Base-by-base conservation (phyloP, 305 asterid genomes). In the Fraxinus ornus region DNA sequence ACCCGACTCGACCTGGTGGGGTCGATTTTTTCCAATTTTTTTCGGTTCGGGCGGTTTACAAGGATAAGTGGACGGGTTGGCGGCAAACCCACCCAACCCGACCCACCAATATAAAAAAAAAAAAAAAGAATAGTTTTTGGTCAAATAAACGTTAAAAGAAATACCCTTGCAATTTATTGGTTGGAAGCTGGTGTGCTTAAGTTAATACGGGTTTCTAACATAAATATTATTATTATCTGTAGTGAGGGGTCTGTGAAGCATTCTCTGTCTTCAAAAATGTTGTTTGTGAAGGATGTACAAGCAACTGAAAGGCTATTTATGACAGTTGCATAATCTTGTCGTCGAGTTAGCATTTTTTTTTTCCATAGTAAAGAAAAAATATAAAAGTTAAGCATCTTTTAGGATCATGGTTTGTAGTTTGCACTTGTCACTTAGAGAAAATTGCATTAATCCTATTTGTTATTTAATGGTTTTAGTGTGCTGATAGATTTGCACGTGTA, bases 371-470 rank as follows among this genome's bases (percentile, higher is more conserved):
- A 15, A 70, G 8, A 15, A 28, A 62, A 3, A 9, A 70, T 26
- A 28, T 28, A 30, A 30, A 70, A 70, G 10, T 6, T 71, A 30
- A 71, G 44, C 24, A 71, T 71, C 76, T 71, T 30, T 8, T 71
- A 15, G 76, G 24, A 71, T 35, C 76, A 49, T 64, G 84, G 22
- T 70, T 70, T 70, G 79, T 49, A 72, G 37, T 81, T 72, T 36
- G 57, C 57, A 33, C 7, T 52, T 55, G 0, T 5, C 24, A 5
- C 19, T 71, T 39, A 49, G 75, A 30, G 62, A 78, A 74, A 39
- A 13, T 24, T 80, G 41, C 62, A 22, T 70, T 1, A 47, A 37
- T 79, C 32, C 21, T 13, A 55, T 75, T 70, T 57, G 72, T 52
- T 47, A 33, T 17, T 75, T 26, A 26, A 24, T 77, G 83, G 77